Conservation (phyloP, 441 rosid species). For the Corymbia citriodora region DNA sequence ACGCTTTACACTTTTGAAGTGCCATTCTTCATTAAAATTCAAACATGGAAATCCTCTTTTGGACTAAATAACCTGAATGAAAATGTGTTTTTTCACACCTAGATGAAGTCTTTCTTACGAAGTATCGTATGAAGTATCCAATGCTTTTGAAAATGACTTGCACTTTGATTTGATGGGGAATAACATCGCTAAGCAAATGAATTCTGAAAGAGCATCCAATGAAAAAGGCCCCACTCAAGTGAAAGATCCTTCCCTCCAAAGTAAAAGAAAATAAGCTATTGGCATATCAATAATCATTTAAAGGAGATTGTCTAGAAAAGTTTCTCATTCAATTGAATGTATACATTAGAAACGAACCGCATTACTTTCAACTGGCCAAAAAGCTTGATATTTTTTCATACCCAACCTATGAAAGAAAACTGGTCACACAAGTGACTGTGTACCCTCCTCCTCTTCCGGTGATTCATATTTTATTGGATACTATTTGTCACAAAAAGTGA, state of each 20-base stretch:
- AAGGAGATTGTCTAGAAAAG: background rate
- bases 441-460: too few species aligned
- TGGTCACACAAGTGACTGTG: too few species aligned
- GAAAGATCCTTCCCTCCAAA: background rate
- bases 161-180: background rate
- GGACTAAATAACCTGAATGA: background rate
- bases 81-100: too few species aligned
- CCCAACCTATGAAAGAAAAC: background rate
- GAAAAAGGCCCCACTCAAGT: fast-evolving
- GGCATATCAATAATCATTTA: background rate
- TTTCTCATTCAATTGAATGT: too few species aligned
- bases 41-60: fast-evolving
- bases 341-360: fast-evolving
- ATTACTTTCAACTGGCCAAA: background rate
- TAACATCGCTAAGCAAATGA: background rate
- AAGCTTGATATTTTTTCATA: background rate
- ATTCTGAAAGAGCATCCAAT: too few species aligned
- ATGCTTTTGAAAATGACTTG: background rate
- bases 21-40: background rate
- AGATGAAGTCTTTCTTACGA: background rate
- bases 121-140: fast-evolving
- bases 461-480: too few species aligned
- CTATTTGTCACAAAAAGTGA: too few species aligned
- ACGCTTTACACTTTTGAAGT: fast-evolving
- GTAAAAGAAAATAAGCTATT: background rate